Conservation (phyloP, 768 basidiomycete genomes). For the Podaxis carcinomalis region DNA sequence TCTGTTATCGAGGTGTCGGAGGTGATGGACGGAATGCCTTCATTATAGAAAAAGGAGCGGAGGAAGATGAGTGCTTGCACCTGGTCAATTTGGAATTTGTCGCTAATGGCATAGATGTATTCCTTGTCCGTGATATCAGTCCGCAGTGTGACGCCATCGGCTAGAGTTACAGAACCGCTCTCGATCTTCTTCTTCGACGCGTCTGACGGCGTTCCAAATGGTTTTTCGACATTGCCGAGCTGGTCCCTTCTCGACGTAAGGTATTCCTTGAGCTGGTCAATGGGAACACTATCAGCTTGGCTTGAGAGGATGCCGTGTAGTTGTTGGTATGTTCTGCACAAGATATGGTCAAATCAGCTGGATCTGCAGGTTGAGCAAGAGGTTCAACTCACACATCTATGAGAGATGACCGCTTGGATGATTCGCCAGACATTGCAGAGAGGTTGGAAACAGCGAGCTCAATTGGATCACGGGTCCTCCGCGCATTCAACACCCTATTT, state of each 20-base stretch:
- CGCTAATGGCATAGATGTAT: conserved; percentile 67
- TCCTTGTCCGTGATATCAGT: conserved; percentile 71
- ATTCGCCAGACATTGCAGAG: conserved; percentile 12
- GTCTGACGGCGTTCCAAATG: conserved; percentile 63
- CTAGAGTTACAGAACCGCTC: conserved; percentile 62
- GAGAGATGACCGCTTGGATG: conserved; percentile 13
- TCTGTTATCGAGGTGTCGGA: conserved; percentile 39
- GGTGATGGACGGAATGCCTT: conserved; percentile 44
- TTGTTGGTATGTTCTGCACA: conserved; percentile 54
- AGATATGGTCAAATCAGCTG: not conserved
- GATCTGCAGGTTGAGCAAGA: not conserved
- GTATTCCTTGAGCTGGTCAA: conserved; percentile 56
- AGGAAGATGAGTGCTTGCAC: conserved; percentile 72
- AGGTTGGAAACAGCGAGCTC: not conserved
- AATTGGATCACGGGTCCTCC: not conserved
- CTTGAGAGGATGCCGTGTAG: conserved; percentile 51
- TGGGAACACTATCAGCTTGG: conserved; percentile 51
- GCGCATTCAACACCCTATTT: not conserved
- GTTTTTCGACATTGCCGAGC: conserved; percentile 48
- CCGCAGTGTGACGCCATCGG: conserved; percentile 56
- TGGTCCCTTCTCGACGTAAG: conserved; percentile 53
- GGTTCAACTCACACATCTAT: conserved; percentile 15
- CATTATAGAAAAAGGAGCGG: conserved; percentile 75
- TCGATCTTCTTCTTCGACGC: conserved; percentile 66
- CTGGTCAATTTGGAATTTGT: conserved; percentile 73